Evolutionary conservation across 441 rosid genomes (phyloP).

Genomic region (Geranium incanum): DNA sequence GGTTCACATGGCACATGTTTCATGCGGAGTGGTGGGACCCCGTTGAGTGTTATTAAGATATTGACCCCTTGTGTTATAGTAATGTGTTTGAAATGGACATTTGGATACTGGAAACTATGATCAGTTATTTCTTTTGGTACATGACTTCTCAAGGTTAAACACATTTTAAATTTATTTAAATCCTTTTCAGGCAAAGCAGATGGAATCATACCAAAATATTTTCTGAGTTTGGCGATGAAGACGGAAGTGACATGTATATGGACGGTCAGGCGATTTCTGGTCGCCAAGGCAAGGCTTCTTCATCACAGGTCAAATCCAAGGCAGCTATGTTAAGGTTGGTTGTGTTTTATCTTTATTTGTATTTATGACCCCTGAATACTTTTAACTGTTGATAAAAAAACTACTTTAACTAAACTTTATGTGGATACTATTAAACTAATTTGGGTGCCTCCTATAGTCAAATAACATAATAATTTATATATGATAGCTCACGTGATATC

Average conservation of each 20-base stretch:
- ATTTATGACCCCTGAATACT: not conserved
- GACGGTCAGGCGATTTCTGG: constrained; percentile 37
- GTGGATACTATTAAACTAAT: constrained; percentile 1
- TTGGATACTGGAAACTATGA: not conserved
- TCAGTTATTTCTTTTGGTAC: not conserved
- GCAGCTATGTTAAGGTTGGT: constrained; percentile 47
- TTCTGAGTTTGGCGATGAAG: constrained; percentile 68
- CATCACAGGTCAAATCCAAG: constrained; percentile 42
- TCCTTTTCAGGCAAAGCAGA: constrained; percentile 57
- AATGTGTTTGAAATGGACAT: not conserved
- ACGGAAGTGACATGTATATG: constrained; percentile 50
- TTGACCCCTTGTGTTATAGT: not conserved
- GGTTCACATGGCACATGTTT: not conserved
- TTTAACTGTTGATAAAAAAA: too few relatives aligned
- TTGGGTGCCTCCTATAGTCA: constrained; percentile 3
- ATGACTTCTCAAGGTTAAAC: not conserved
- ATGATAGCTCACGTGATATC: not conserved
- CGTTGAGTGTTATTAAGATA: not conserved
- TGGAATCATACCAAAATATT: constrained; percentile 95
- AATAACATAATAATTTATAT: too few relatives aligned
- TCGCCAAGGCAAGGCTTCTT: constrained; percentile 41
- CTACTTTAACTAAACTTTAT: not conserved
- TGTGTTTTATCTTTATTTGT: not conserved
- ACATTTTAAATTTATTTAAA: not conserved
- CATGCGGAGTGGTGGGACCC: not conserved